A percentile compares a stretch with the other conserved stretches of the same genome.
These are phyloP conservation scores for Entamoeba invadens DNA, from an alignment of 208 protist species.

Conservation along the genomic window DNA sequence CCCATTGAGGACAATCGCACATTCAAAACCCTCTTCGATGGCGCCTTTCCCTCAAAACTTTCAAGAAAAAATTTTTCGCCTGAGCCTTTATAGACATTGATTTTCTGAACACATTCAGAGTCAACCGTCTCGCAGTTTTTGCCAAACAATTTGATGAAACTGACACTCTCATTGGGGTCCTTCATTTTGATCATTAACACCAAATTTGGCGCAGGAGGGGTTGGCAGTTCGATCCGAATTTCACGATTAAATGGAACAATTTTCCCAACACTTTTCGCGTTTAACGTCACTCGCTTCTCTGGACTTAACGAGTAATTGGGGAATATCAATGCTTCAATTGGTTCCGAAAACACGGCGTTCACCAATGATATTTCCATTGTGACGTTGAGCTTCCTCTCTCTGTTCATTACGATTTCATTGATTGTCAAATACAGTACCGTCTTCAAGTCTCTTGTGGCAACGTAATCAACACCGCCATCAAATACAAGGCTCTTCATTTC, in stretches of 20 bases:
- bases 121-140: background rate
- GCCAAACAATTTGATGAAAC: background rate
- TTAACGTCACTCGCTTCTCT: background rate
- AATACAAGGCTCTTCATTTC: no score
- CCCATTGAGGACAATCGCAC: background rate
- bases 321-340: background rate
- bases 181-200: background rate
- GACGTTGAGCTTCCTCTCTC: background rate
- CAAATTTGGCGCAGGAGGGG: background rate
- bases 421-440: background rate
- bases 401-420: background rate
- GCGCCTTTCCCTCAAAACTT: background rate
- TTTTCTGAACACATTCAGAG: background rate
- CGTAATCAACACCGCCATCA: no score
- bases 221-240: background rate
- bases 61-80: background rate
- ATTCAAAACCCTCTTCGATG: background rate
- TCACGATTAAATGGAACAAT: background rate
- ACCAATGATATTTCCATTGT: background rate
- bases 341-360: background rate
- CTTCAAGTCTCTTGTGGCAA: background rate
- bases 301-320: background rate
- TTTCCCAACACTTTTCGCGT: background rate
- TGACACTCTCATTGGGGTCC: background rate
- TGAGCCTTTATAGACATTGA: background rate